Base-by-base conservation (phyloP, 164 flowering plant species). In the Sedum album region DNA sequence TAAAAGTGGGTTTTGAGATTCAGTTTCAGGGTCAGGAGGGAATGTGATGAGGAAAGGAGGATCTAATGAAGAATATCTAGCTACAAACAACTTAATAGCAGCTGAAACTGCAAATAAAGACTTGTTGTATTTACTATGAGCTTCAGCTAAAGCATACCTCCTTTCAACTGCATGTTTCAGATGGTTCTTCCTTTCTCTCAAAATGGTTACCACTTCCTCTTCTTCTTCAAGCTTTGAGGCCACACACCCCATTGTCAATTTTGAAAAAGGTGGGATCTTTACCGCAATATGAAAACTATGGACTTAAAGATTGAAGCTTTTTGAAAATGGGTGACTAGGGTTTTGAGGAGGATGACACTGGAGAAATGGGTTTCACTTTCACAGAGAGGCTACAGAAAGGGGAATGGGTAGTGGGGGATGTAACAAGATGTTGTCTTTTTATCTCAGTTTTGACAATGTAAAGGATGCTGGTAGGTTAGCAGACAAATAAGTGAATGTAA, bases 91-190 rank as follows among this genome's bases (percentile, higher is more conserved):
- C 60, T 78, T 81, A 39, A 84, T 76, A 39, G 85, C 88, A 8
- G 88, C 88, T 68, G 88, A 72, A n/a, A 84, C 88, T 36, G 87
- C 88, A 70, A 51, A 81, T 0, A 86, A 72, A 31, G 91, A 69
- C 62, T 83, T 82, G 69, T 72, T 80, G 67, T 84, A 86, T 69
- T 77, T 82, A 39, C 78, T 80, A 73, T 86, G 91, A 31, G 88
- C 84, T 33, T 82, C 88, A 35, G 91, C 87, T 66, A 86, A 76
- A 48, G 71, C 78, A 72, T 82, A 79, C 70, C 91, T 79, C 65
- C 48, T 79, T 74, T 86, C 88, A 11, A 86, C 88, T 30, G 87
- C 91, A 51, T 80, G 67, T 73, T 86, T 86, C 31, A 86, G 68
- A 69, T 74, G 78, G n/a, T 60, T 71, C 36, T 86, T 86, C 67